Evolutionary conservation across 129 eudicot species (phyloP), one percentile per base, ranked within the genome.

Genomic region (Dittrichia graveolens): DNA sequence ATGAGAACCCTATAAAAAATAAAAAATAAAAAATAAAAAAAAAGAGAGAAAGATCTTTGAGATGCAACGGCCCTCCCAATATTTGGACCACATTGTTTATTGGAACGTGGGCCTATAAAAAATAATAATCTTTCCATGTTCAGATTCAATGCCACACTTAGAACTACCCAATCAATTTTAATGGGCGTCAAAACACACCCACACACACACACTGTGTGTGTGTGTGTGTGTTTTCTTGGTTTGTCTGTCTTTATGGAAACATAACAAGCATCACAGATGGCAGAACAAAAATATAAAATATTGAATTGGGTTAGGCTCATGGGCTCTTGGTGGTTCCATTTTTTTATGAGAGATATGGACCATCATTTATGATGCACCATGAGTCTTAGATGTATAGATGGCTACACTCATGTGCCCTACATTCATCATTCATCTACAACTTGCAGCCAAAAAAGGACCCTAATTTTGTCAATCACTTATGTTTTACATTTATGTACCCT

Each of bases 201-300:
- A n/a, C n/a, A n/a, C n/a, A n/a, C n/a, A n/a, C 41, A 55, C 45
- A n/a, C 39, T 19, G 41, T 56, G 56, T 71, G 64, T 31, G 58
- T 71, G 74, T 48, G 75, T 69, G n/a, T 43, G 16, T 68, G 54
- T 76, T 46, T 46, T 67, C 80, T 76, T 67, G 80, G 7, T 44
- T 67, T 70, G 80, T 67, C 75, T 76, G 68, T 76, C 80, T 67
- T 76, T 76, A 67, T 67, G 75, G 67, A 57, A 76, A 76, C 80
- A 76, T 4, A 76, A 76, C 80, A 76, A 7, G 39, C 50, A 76
- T 69, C 75, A 76, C 75, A 40, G 31, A 67, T 57, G 57, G 38
- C 74, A 67, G 49, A 12, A 57, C 37, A 67, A 57, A 12, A 46
- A 24, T 67, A 58, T 61, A 44, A 13, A 31, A 24, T 74, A 50